Conservation (phyloP, 768 basidiomycete genomes). For the Boletus barrowsii region DNA sequence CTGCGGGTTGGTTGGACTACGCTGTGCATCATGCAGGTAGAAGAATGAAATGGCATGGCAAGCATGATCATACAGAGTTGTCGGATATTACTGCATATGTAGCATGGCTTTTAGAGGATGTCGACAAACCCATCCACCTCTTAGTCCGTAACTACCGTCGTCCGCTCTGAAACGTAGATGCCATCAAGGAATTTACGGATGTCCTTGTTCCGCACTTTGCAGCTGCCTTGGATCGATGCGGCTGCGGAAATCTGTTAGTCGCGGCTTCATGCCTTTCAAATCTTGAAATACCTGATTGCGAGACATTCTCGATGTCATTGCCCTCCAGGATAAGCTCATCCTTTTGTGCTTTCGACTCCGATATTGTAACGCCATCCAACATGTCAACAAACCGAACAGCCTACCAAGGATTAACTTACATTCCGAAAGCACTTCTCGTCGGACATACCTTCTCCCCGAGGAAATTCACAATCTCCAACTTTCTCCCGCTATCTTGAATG, state of each 20-base stretch:
- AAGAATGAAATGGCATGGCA: conserved; percentile 17
- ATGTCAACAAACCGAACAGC: conserved; percentile 90
- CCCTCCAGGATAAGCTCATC: conserved; percentile 93
- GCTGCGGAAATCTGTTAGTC: conserved; percentile 43
- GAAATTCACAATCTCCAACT: conserved; percentile 92
- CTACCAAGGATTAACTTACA: conserved; percentile 36
- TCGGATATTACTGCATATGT: conserved; percentile 20
- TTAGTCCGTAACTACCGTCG: conserved; percentile 51
- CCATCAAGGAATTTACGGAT: conserved; percentile 98
- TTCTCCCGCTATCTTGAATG: conserved; percentile 69
- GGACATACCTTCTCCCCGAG: conserved; percentile 81
- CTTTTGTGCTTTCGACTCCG: conserved; percentile 89
- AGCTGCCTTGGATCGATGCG: conserved; percentile 94
- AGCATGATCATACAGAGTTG: conserved; percentile 28
- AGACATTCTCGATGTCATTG: conserved; percentile 95
- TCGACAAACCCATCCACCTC: conserved; percentile 6
- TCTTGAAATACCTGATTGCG: conserved; percentile 74
- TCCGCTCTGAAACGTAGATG: conserved; percentile 86
- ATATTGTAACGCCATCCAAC: conserved; percentile 81
- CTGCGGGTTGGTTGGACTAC: neutral
- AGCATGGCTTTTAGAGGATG: conserved; percentile 16
- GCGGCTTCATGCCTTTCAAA: neutral
- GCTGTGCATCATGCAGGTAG: neutral
- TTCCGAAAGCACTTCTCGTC: neutral
- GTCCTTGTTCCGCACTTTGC: conserved; percentile 98